Conservation (phyloP, 2,329 filamentous ascomycete species). For the Calonectria hongkongensis region DNA sequence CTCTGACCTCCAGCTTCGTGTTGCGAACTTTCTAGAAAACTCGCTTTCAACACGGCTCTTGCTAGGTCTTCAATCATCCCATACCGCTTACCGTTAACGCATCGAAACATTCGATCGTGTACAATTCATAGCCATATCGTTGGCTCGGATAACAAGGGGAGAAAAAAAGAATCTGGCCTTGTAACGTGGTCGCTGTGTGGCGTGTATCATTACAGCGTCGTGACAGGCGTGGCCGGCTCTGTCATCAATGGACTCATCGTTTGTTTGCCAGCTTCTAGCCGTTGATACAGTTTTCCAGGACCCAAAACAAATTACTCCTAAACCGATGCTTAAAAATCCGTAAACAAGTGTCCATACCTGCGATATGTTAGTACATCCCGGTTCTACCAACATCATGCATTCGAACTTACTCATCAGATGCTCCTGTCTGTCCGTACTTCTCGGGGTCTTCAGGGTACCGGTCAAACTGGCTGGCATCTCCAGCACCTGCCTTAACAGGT, state of each 20-base stretch:
- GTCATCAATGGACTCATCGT: conserved; percentile 22
- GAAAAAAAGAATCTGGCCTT: background rate
- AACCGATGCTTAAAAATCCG: conserved; percentile 76
- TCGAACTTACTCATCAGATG: conserved; percentile 87
- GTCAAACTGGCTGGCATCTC: conserved; percentile 98
- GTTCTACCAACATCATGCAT: background rate
- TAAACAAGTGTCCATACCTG: conserved; percentile 84
- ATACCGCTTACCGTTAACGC: conserved; percentile 5
- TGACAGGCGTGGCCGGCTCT: conserved; percentile 16
- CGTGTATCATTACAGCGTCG: background rate
- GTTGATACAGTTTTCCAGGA: conserved; percentile 48
- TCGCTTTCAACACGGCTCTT: background rate
- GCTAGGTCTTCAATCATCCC: conserved; percentile 6
- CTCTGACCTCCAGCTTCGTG: conserved; percentile 32
- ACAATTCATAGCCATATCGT: conserved; percentile 5
- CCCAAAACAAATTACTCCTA: conserved; percentile 42
- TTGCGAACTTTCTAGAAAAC: background rate
- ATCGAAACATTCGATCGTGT: conserved; percentile 22
- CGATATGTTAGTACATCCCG: conserved; percentile 43
- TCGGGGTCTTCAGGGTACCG: conserved; percentile 98
- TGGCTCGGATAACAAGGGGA: background rate
- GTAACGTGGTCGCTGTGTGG: background rate
- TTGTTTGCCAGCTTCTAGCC: conserved; percentile 31
- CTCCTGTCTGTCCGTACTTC: conserved; percentile 83
- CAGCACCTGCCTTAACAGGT: conserved; percentile 93